A percentile compares a stretch with the other conserved stretches of the same genome.
Evolutionary conservation across 2,329 filamentous ascomycete species (phyloP).

Genomic region (Talaromyces islandicus): DNA sequence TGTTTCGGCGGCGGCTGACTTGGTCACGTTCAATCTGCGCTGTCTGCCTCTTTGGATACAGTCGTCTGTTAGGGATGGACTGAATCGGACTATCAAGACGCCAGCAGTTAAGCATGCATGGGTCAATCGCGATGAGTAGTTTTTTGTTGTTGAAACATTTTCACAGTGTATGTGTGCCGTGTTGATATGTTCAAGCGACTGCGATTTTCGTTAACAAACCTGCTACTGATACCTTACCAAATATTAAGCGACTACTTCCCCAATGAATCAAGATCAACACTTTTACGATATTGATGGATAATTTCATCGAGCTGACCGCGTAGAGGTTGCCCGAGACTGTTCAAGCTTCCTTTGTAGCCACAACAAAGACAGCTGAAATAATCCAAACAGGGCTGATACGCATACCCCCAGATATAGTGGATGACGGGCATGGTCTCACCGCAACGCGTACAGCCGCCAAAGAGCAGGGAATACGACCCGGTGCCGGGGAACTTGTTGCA

Average conservation of each 20-base stretch:
- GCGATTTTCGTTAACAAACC: neutral
- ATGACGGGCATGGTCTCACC: neutral
- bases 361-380: slow-evolving; percentile 3
- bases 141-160: neutral
- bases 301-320: slow-evolving; percentile 7
- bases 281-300: neutral
- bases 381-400: slow-evolving; percentile 5
- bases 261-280: neutral
- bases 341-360: slow-evolving; percentile 1
- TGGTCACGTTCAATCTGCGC: slow-evolving; percentile 38
- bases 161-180: neutral
- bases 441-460: slow-evolving; percentile 6
- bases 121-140: slow-evolving; percentile 5
- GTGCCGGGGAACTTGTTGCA: slow-evolving; percentile 5
- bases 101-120: slow-evolving; percentile 13
- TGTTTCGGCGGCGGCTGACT: slow-evolving; percentile 44
- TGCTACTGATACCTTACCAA: neutral
- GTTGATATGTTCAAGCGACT: neutral
- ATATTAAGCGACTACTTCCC: neutral
- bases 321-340: neutral
- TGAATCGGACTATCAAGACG: slow-evolving; percentile 17
- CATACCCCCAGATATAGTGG: slow-evolving; percentile 7
- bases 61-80: slow-evolving; percentile 42
- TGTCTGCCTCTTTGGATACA: slow-evolving; percentile 60
- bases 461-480: slow-evolving; percentile 3